Base-by-base conservation (phyloP, 805 yeast species). In the Yamadazyma olivae region DNA sequence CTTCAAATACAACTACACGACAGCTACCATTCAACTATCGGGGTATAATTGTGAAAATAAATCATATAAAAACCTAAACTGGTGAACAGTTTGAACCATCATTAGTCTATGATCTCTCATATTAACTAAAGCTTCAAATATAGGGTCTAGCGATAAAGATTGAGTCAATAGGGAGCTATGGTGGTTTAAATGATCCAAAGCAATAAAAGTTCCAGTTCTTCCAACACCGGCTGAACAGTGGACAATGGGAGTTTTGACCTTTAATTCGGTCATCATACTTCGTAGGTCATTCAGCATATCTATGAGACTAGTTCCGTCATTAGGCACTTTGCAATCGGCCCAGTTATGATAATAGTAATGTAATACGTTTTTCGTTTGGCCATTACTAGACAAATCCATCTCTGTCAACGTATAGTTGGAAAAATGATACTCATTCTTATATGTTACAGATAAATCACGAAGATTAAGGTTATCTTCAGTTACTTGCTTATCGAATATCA, bases 201-300 rank as follows among this genome's bases (percentile, higher is more conserved):
- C 64, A 25, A 61, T 62, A 35, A 62, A 59, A 0, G 70, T 61
- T 2, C 70, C 71, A 1, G 74, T 64, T 41, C 75, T 49, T 3
- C 75, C 75, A 1, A 70, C 74, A 0, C 75, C 75, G 5, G 75
- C 75, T 5, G 75, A 69, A 36, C 75, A 70, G 43, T 70, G 75
- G 10, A 59, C 43, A 12, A 56, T 53, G 12, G 67, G 68, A 2
- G 23, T 17, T 5, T 40, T 14, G 1, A 39, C 33, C 3, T 40
- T 29, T 6, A 16, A 4, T 7, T 23, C 17, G 4, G 31, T 13
- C 25, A 39, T 37, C 3, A 48, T 4, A 27, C 25, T 39, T 21
- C 38, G 36, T 7, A 60, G 42, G 22, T 49, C 52, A 20, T 48
- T 43, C 17, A 59, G 53, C 36, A 54, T 30, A 36, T 54, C 17